A percentile compares a stretch with the other conserved stretches of the same genome.
phyloP scores from a whole-genome alignment of 441 rosid genomes.

The Populus hybrid region DNA sequence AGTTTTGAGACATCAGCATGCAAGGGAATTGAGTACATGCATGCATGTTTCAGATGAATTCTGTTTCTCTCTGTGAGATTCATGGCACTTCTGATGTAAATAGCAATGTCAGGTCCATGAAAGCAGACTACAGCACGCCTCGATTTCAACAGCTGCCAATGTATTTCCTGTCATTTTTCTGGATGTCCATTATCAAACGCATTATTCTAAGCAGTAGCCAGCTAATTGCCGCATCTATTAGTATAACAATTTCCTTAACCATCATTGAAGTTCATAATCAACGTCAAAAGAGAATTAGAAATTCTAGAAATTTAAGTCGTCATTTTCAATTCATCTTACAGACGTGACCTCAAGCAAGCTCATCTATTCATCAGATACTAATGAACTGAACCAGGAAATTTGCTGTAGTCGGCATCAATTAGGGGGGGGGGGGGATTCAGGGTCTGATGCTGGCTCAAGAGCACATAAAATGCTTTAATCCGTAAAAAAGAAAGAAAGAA shows the following conservation, averaged over 20 bases:
- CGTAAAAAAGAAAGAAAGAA: not conserved
- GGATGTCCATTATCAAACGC: not conserved
- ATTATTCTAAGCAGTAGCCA: not conserved
- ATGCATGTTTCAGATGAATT: too few species aligned
- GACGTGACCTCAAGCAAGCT: not conserved
- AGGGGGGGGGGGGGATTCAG: not conserved
- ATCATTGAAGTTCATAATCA: not conserved
- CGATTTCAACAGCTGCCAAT: slow-evolving; percentile 16
- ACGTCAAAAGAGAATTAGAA: not conserved
- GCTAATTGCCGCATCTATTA: not conserved
- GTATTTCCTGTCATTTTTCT: not conserved
- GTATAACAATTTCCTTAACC: not conserved
- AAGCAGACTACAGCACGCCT: not conserved
- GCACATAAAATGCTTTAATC: not conserved
- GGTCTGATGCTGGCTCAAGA: not conserved
- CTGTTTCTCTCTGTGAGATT: too few species aligned
- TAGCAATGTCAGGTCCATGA: too few species aligned
- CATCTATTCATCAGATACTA: too few species aligned
- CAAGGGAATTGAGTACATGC: too few species aligned
- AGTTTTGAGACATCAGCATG: too few species aligned
- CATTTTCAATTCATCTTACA: not conserved
- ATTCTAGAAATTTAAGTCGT: not conserved
- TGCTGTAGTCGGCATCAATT: not conserved
- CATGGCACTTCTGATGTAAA: too few species aligned
- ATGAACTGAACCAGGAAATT: too few species aligned